A percentile compares a stretch with the other conserved stretches of the same genome.
phyloP scores from a whole-genome alignment of 441 rosid genomes.

The Erysimum cheiri region DNA sequence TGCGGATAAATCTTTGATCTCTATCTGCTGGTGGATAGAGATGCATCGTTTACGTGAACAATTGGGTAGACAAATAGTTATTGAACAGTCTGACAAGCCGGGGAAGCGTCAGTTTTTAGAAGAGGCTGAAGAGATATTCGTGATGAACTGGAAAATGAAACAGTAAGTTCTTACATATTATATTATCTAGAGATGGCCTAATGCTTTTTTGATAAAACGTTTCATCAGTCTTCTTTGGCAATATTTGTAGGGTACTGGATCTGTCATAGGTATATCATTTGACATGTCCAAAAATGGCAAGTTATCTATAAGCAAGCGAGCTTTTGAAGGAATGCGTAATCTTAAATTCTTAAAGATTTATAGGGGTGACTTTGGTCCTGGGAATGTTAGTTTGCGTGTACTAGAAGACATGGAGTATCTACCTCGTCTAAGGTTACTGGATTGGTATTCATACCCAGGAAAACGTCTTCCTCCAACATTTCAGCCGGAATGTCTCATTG shows the following conservation, averaged over 20 bases:
- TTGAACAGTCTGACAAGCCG: neutral
- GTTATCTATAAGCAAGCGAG: neutral
- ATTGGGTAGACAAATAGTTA: neutral
- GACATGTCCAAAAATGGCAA: neutral
- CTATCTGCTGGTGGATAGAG: neutral
- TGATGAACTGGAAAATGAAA: neutral
- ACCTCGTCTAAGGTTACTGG: neutral
- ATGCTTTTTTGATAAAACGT: neutral
- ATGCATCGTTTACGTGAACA: slow-evolving; percentile 20
- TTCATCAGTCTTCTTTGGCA: neutral
- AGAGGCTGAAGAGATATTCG: neutral
- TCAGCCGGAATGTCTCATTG: neutral
- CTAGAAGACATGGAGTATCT: neutral
- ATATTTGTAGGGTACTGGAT: slow-evolving; percentile 22
- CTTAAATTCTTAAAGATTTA: neutral
- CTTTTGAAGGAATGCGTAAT: slow-evolving; percentile 1
- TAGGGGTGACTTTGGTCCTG: no score
- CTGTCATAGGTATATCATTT: slow-evolving; percentile 23
- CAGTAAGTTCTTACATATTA: slow-evolving; percentile 9
- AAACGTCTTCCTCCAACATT: neutral
- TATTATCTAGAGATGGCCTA: neutral
- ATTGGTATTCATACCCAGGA: neutral
- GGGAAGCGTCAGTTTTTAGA: slow-evolving; percentile 17
- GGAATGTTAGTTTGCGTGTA: neutral
- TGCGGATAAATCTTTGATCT: neutral